phyloP scores from a whole-genome alignment of 2,329 filamentous ascomycete genomes.

The Neofusicoccum umdonicola region DNA sequence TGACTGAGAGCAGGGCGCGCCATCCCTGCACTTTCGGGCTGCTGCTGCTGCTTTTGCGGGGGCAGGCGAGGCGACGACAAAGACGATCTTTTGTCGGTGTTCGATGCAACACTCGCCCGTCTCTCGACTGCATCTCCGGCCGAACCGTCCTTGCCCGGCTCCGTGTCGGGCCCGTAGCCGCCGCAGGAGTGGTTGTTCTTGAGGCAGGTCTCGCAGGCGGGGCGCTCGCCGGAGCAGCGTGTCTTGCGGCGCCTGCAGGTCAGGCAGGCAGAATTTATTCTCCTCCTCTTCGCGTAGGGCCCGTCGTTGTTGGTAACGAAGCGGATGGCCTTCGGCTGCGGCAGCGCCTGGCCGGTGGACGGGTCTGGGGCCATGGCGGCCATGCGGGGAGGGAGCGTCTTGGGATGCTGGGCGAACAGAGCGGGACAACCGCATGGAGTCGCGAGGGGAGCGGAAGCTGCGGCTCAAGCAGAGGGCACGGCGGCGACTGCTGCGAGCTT shows the following conservation, averaged over 20 bases:
- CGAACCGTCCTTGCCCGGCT: neutral
- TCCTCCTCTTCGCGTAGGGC: constrained; percentile 41
- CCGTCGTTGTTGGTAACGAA: constrained; percentile 43
- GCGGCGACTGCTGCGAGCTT: neutral
- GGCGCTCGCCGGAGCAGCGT: constrained; percentile 45
- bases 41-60: constrained; percentile 1
- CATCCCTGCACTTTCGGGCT: neutral
- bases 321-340: constrained; percentile 38
- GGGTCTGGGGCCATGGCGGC: constrained; percentile 13
- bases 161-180: constrained; percentile 43
- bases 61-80: neutral
- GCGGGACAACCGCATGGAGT: neutral
- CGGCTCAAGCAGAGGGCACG: neutral
- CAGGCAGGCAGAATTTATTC: constrained; percentile 44
- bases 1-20: neutral
- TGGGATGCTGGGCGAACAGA: neutral
- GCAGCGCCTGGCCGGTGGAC: constrained; percentile 22
- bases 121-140: neutral
- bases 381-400: constrained; percentile 9
- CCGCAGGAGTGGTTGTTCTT: constrained; percentile 50
- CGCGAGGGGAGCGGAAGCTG: neutral
- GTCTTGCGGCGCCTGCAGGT: constrained; percentile 52
- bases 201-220: constrained; percentile 45
- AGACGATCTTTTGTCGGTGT: neutral
- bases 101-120: neutral